Evolutionary conservation across 805 yeast species (phyloP).

Genomic region (Barnettozyma vustinii): DNA sequence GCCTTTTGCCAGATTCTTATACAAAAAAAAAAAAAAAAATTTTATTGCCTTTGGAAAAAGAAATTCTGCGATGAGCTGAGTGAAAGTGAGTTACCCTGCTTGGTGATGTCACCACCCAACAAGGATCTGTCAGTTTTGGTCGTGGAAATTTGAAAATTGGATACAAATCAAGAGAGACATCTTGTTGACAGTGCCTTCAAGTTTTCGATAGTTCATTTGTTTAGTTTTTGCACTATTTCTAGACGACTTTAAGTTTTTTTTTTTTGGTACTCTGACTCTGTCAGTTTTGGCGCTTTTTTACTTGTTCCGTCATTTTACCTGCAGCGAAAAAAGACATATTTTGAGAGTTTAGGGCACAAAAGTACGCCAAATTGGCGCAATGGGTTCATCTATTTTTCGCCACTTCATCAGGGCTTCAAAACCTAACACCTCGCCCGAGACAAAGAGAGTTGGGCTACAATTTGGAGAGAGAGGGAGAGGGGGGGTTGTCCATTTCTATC

Average conservation of each 20-base stretch:
- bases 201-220: background rate
- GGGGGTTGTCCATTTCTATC: no score
- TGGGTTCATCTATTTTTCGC: background rate
- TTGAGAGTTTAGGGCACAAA: background rate
- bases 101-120: background rate
- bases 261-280: background rate
- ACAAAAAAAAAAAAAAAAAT: constrained; percentile 10
- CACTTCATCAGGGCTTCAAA: background rate
- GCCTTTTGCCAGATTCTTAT: constrained; percentile 8
- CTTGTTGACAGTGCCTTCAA: background rate
- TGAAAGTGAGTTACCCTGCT: background rate
- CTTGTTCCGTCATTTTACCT: constrained; percentile 6
- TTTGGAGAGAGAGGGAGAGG: no score
- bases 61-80: constrained; percentile 10
- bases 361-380: background rate
- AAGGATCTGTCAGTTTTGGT: background rate
- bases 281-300: background rate
- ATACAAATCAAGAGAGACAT: background rate
- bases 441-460: no score
- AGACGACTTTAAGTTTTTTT: background rate
- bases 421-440: background rate
- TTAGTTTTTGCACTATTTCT: background rate
- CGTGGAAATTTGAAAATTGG: background rate
- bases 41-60: constrained; percentile 1
- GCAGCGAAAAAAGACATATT: background rate